phyloP scores from a whole-genome alignment of 805 yeast genomes.

The Kodamaea leandrae region DNA sequence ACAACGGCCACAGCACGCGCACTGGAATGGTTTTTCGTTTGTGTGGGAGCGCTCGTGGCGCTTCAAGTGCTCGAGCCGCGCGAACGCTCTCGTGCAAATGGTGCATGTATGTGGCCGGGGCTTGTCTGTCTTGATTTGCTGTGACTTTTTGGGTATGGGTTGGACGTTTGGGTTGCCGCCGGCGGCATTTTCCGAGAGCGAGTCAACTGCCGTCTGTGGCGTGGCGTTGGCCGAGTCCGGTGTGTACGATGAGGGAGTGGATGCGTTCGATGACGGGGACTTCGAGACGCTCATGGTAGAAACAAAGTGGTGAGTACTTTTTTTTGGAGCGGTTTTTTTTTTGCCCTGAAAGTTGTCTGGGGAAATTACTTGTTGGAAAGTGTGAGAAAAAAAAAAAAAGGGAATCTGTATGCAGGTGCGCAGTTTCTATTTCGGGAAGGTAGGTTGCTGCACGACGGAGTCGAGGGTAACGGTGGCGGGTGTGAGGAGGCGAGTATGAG shows the following conservation, averaged over 20 bases:
- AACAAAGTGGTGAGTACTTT: constrained; percentile 1
- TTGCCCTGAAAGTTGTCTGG: constrained; percentile 2
- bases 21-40: constrained; percentile 86
- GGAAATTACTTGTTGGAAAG: not conserved
- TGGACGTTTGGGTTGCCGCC: constrained; percentile 27
- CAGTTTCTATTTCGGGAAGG: not conserved
- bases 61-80: constrained; percentile 87
- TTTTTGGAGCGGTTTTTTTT: constrained; percentile 2
- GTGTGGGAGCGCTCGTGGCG: constrained; percentile 91
- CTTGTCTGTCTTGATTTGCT: constrained; percentile 81
- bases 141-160: constrained; percentile 85
- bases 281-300: constrained; percentile 15
- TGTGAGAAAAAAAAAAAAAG: too few relatives aligned
- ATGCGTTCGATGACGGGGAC: constrained; percentile 13
- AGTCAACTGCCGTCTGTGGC: constrained; percentile 2
- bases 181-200: constrained; percentile 3
- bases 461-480: too few relatives aligned
- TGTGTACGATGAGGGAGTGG: constrained; percentile 12
- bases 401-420: constrained; percentile 4
- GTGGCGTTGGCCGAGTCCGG: constrained; percentile 6
- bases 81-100: constrained; percentile 93
- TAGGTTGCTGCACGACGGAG: too few relatives aligned
- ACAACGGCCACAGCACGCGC: constrained; percentile 94
- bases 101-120: constrained; percentile 92
- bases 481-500: too few relatives aligned